Evolutionary conservation across 177 flowering plant genomes (phyloP).

Genomic region (Vitis hybrid): DNA sequence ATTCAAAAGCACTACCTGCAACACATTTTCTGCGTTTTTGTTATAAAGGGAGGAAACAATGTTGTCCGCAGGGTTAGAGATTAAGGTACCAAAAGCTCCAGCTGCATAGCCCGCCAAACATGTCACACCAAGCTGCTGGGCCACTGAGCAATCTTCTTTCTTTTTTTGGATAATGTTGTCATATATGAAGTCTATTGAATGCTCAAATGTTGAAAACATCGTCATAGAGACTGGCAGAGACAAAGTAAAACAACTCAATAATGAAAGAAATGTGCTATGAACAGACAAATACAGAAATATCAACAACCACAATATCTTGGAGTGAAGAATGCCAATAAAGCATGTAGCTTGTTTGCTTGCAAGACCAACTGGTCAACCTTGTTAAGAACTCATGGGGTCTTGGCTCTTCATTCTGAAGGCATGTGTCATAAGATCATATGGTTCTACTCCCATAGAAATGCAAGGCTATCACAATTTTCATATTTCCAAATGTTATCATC

Average conservation of each 20-base stretch:
- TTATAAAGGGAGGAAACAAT: constrained; percentile 75
- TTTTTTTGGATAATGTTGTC: constrained; percentile 47
- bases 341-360: too few relatives aligned
- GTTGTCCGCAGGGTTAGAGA: constrained; percentile 90
- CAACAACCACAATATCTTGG: too few relatives aligned
- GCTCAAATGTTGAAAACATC: constrained; percentile 96
- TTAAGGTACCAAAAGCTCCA: constrained; percentile 71
- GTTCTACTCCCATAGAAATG: too few relatives aligned
- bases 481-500: too few relatives aligned
- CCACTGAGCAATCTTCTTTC: constrained; percentile 77
- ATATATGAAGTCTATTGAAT: constrained; percentile 71
- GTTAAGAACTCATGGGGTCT: too few relatives aligned
- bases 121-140: constrained; percentile 85
- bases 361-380: too few relatives aligned
- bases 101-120: constrained; percentile 88
- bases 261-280: neutral
- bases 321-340: too few relatives aligned
- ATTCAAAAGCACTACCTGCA: constrained; percentile 43
- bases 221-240: constrained; percentile 71
- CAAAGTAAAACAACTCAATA: neutral
- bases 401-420: too few relatives aligned
- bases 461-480: too few relatives aligned
- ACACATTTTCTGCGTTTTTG: constrained; percentile 51
- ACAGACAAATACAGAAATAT: too few relatives aligned
- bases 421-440: too few relatives aligned